Conservation (phyloP, 192 early-diverging fungal genomes). For the Coemansia sp. region DNA sequence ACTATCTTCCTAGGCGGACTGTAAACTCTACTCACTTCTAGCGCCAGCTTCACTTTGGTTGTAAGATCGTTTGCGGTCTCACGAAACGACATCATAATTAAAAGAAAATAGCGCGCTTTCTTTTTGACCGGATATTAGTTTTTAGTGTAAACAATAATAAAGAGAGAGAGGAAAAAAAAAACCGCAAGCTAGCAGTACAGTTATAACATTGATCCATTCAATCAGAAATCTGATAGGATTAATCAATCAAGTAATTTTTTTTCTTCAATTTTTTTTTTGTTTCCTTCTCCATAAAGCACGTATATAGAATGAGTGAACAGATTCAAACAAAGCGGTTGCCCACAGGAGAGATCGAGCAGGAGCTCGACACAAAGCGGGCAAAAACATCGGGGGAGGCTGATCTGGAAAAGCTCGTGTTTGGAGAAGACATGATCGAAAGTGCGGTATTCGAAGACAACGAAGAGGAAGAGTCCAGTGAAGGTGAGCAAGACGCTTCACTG, state of each 20-base stretch:
- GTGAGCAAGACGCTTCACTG: slow-evolving; percentile 1
- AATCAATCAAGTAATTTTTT: slow-evolving; percentile 1
- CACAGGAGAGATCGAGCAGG: background rate
- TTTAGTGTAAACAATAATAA: slow-evolving; percentile 1
- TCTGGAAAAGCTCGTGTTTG: slow-evolving; percentile 77
- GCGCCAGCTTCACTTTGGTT: slow-evolving; percentile 39
- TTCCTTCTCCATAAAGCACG: background rate
- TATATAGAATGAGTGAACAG: background rate
- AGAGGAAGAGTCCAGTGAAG: slow-evolving; percentile 4
- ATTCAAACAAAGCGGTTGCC: background rate
- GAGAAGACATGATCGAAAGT: slow-evolving; percentile 50
- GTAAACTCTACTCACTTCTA: slow-evolving; percentile 40
- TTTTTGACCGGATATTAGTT: background rate
- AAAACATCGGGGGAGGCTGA: slow-evolving; percentile 70
- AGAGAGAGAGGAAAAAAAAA: background rate
- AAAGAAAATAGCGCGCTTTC: background rate
- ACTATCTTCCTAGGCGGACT: background rate
- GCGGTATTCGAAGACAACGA: background rate
- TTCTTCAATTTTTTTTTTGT: background rate
- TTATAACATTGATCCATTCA: too few species aligned
- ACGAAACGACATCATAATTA: slow-evolving; percentile 37
- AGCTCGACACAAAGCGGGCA: slow-evolving; percentile 7
- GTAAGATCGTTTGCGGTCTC: slow-evolving; percentile 44
- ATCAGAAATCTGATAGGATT: too few species aligned
- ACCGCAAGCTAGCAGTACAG: too few species aligned